Percentiles rank a stretch among this genome's conserved stretches.
These are phyloP conservation scores for Isatis tinctoria DNA, from an alignment of 345 rosid genomes.

Conservation along the genomic window DNA sequence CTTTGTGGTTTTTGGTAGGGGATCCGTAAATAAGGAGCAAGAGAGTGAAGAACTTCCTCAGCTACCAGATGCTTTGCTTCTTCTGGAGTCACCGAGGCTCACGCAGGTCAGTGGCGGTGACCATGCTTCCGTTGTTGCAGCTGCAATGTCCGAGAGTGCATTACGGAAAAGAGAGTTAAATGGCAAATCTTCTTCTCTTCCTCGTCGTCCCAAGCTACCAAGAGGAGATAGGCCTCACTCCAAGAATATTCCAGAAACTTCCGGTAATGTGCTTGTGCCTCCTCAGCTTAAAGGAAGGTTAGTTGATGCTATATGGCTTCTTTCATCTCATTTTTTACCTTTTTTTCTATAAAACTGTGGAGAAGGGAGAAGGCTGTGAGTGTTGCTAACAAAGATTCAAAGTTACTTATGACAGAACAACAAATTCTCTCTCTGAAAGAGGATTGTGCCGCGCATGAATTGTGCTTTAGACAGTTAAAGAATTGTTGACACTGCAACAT, in stretches of 20 bases:
- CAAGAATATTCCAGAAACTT: conserved; percentile 59
- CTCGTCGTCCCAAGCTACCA: conserved; percentile 52
- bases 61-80: conserved; percentile 84
- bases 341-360: neutral
- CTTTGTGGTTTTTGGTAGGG: conserved; percentile 29
- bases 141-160: conserved; percentile 63
- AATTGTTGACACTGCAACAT: neutral
- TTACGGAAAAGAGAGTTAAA: conserved; percentile 63
- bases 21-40: conserved; percentile 16
- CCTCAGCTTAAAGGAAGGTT: conserved; percentile 92
- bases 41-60: conserved; percentile 33
- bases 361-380: neutral
- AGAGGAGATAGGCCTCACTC: conserved; percentile 49
- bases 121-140: conserved; percentile 74
- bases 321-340: neutral
- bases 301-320: neutral
- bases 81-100: conserved; percentile 50
- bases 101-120: conserved; percentile 31
- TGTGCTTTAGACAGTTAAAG: neutral
- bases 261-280: conserved; percentile 60
- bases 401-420: neutral
- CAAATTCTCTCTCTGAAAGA: neutral
- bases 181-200: conserved; percentile 36
- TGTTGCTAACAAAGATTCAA: neutral
- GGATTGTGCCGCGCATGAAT: neutral